These are phyloP conservation scores for Odontarrhena argentea DNA, from an alignment of 345 rosid genomes.

Conservation along the genomic window DNA sequence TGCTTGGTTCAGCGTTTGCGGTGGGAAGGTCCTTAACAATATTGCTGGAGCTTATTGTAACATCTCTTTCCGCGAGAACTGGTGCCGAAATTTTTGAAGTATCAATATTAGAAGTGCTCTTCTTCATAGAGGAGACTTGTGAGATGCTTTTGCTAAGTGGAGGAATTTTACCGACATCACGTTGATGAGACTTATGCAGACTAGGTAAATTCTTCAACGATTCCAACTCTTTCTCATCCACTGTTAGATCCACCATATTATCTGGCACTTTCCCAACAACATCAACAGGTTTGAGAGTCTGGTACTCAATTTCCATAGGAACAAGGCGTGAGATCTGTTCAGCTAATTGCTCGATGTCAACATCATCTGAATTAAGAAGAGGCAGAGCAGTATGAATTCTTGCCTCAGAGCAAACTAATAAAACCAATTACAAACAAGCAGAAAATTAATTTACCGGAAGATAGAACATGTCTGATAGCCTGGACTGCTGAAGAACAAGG, in stretches of 20 bases:
- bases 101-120: constrained; percentile 38
- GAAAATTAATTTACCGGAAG: constrained; percentile 58
- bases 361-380: constrained; percentile 52
- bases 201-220: constrained; percentile 40
- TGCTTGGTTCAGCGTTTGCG: constrained; percentile 46
- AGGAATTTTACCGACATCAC: constrained; percentile 41
- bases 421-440: constrained; percentile 28
- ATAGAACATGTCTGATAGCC: constrained; percentile 61
- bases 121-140: constrained; percentile 41
- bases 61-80: constrained; percentile 42
- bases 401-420: constrained; percentile 11
- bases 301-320: constrained; percentile 45
- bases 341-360: constrained; percentile 60
- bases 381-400: constrained; percentile 10
- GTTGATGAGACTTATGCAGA: constrained; percentile 43
- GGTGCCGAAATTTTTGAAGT: constrained; percentile 43
- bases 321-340: constrained; percentile 64
- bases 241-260: constrained; percentile 36
- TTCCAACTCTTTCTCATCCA: constrained; percentile 46
- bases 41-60: constrained; percentile 33
- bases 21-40: constrained; percentile 38
- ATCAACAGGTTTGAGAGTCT: constrained; percentile 41
- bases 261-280: constrained; percentile 30
- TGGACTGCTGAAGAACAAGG: constrained; percentile 46
- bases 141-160: constrained; percentile 45